Evolutionary conservation across 306 rosid genomes (phyloP).

Genomic region (Malus orientalis): DNA sequence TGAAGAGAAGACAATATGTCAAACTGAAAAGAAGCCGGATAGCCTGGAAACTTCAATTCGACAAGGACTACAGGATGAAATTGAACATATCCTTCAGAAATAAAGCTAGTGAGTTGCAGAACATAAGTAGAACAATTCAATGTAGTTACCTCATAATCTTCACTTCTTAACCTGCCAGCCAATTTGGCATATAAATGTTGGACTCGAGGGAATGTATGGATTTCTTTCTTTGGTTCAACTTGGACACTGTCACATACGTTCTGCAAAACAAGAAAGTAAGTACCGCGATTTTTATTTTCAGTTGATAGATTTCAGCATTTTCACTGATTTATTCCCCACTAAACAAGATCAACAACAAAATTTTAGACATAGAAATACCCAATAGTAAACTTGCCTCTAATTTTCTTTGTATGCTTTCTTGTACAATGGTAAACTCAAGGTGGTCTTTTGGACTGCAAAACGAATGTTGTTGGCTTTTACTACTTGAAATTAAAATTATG

Average conservation of each 20-base stretch:
- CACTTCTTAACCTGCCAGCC: conserved; percentile 55
- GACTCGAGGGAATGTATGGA: conserved; percentile 73
- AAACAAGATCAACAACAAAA: background rate
- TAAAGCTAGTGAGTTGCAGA: background rate
- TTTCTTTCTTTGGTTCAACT: conserved; percentile 62
- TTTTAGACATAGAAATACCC: background rate
- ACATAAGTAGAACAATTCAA: background rate
- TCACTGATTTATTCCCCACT: background rate
- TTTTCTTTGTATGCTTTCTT: conserved; percentile 71
- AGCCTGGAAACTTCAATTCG: background rate
- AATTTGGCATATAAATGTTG: conserved; percentile 82
- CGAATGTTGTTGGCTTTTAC: background rate
- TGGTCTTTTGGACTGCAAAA: conserved; percentile 72
- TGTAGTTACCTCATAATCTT: conserved; percentile 81
- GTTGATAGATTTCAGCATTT: background rate
- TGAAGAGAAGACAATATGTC: conserved; percentile 80
- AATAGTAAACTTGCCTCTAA: conserved; percentile 56
- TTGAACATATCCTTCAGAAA: background rate
- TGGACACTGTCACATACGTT: conserved; percentile 57
- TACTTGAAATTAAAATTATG: background rate
- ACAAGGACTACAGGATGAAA: background rate
- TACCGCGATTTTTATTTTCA: background rate
- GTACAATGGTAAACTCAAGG: conserved; percentile 85
- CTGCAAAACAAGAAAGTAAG: conserved; percentile 22
- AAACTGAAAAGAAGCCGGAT: conserved; percentile 37